Conservation (phyloP, 208 protist species). For the Leishmania mexicana region DNA sequence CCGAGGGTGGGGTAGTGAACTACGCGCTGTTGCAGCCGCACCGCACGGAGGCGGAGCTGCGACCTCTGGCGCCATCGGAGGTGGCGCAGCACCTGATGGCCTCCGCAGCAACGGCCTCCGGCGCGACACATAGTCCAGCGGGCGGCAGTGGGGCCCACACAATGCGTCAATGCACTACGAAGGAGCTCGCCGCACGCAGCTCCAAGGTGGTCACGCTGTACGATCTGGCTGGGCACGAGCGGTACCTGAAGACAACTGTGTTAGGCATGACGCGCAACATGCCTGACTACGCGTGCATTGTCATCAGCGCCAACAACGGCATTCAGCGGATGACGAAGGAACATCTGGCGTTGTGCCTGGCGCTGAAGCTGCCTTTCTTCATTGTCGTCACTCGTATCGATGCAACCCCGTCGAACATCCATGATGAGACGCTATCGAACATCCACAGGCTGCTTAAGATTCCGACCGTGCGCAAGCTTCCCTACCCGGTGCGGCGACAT, state of each 20-base stretch:
- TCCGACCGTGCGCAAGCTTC: conserved; percentile 93
- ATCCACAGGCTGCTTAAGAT: conserved; percentile 95
- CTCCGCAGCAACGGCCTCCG: not conserved
- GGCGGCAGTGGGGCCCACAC: conserved; percentile 3
- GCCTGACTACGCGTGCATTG: conserved; percentile 96
- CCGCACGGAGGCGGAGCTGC: conserved; percentile 16
- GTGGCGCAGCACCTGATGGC: conserved; percentile 10
- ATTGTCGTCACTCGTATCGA: conserved; percentile 98
- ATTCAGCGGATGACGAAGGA: conserved; percentile 96
- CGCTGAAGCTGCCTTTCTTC: conserved; percentile 96
- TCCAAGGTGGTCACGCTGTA: conserved; percentile 97
- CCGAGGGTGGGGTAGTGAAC: conserved; percentile 92
- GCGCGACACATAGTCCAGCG: not conserved
- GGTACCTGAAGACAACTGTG: conserved; percentile 98
- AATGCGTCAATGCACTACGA: conserved; percentile 49
- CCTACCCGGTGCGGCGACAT: conserved; percentile 81
- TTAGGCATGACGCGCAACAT: conserved; percentile 96
- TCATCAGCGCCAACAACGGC: conserved; percentile 93
- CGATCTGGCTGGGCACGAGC: conserved; percentile 97
- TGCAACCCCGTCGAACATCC: conserved; percentile 92
- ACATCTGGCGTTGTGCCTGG: conserved; percentile 96
- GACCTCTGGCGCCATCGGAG: conserved; percentile 14
- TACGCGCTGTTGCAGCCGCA: conserved; percentile 45
- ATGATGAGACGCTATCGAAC: conserved; percentile 84
- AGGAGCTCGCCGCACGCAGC: conserved; percentile 79